Conservation (phyloP, 495 filamentous ascomycete species). For the Daldinia vernicosa region DNA sequence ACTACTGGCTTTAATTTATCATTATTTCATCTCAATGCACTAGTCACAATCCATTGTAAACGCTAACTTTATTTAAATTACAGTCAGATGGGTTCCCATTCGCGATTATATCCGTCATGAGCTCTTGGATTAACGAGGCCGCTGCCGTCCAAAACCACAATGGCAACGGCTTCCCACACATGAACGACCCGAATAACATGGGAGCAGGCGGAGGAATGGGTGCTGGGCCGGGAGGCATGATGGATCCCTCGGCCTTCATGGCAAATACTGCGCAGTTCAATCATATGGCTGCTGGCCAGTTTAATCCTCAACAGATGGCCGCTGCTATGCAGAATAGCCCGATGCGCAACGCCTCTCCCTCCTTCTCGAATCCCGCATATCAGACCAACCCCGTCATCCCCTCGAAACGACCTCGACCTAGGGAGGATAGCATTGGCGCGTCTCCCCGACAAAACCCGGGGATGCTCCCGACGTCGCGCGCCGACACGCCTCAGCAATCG, state of each 20-base stretch:
- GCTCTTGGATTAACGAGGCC: constrained; percentile 84
- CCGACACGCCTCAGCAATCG: constrained; percentile 87
- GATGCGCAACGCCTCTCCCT: constrained; percentile 80
- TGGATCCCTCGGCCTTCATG: constrained; percentile 65
- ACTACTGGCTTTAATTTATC: constrained; percentile 52
- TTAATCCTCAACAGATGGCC: constrained; percentile 69
- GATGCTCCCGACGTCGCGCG: constrained; percentile 81
- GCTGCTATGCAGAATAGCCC: constrained; percentile 84
- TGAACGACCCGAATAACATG: constrained; percentile 61
- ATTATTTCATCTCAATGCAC: constrained; percentile 45
- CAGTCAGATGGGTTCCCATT: constrained; percentile 60
- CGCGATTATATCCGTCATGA: constrained; percentile 67
- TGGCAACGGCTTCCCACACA: constrained; percentile 77
- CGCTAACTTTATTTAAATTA: constrained; percentile 57
- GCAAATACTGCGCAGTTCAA: constrained; percentile 62
- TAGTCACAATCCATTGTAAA: constrained; percentile 49
- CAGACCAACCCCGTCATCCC: constrained; percentile 84
- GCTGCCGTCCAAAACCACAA: constrained; percentile 76
- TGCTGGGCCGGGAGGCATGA: constrained; percentile 52
- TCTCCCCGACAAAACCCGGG: constrained; percentile 82
- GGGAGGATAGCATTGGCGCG: constrained; percentile 82
- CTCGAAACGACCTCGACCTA: constrained; percentile 82
- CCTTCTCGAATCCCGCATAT: constrained; percentile 74
- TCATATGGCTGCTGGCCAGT: constrained; percentile 51
- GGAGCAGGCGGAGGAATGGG: constrained; percentile 48